Conservation (phyloP, 148 eudicot genomes). For the Spergularia bocconei region DNA sequence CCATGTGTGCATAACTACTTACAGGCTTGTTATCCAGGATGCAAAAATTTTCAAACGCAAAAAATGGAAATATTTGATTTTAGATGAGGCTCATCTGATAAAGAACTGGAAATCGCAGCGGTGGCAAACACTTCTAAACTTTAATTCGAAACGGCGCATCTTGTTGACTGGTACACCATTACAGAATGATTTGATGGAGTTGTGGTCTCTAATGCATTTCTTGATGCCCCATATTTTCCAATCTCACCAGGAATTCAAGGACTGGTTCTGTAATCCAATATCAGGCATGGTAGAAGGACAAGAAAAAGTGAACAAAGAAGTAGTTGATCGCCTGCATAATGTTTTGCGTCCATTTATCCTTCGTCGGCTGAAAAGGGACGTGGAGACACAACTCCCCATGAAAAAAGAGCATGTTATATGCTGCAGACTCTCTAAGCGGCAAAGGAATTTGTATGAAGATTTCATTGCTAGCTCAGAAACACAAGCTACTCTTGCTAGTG, state of each 20-base stretch:
- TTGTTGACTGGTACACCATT: slow-evolving; percentile 97
- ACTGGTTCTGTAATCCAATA: slow-evolving; percentile 98
- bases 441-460: slow-evolving; percentile 94
- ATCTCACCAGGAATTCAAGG: slow-evolving; percentile 99
- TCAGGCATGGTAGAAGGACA: slow-evolving; percentile 99
- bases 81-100: slow-evolving; percentile 99
- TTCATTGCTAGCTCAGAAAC: slow-evolving; percentile 98
- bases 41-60: slow-evolving; percentile 94
- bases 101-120: slow-evolving; percentile 99
- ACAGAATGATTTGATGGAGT: slow-evolving; percentile 99
- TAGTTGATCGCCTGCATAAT: slow-evolving; percentile 96
- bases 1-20: slow-evolving; percentile 96
- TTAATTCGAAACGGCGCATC: slow-evolving; percentile 93
- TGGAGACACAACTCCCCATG: slow-evolving; percentile 90
- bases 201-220: slow-evolving; percentile 99
- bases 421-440: slow-evolving; percentile 96
- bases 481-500: slow-evolving; percentile 89
- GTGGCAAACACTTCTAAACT: slow-evolving; percentile 97
- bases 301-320: slow-evolving; percentile 94
- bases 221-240: slow-evolving; percentile 99
- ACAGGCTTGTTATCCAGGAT: slow-evolving; percentile 98
- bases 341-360: slow-evolving; percentile 97
- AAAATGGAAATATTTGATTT: slow-evolving; percentile 97
- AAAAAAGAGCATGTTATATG: slow-evolving; percentile 90
- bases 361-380: slow-evolving; percentile 95